These are phyloP conservation scores for Colletotrichum noveboracense DNA, from an alignment of 2,329 filamentous ascomycete genomes.

Conservation along the genomic window DNA sequence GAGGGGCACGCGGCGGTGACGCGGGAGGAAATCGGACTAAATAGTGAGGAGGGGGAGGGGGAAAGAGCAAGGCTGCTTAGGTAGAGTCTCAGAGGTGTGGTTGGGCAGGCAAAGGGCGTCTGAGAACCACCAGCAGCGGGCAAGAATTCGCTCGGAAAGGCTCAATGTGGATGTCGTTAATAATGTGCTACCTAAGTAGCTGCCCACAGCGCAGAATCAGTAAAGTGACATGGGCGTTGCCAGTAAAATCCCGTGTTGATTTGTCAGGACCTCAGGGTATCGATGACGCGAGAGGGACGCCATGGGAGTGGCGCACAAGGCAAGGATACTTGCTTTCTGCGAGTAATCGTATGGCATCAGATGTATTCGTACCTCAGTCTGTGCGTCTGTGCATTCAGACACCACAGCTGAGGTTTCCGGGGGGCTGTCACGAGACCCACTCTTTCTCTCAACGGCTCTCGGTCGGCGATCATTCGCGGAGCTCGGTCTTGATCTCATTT, in stretches of 20 bases:
- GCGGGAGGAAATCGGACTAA: slow-evolving; percentile 8
- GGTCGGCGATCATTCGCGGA: not conserved
- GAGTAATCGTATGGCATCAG: rapidly evolving
- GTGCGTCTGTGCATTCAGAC: not conserved
- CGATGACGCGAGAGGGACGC: slow-evolving; percentile 8
- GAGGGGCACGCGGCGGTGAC: not conserved
- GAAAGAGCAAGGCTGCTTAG: not conserved
- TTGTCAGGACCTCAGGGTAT: slow-evolving; percentile 13
- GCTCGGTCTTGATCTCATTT: not conserved
- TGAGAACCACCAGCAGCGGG: not conserved
- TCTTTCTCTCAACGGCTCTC: not conserved
- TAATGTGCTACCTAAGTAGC: not conserved
- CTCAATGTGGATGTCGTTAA: not conserved
- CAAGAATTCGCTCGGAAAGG: not conserved
- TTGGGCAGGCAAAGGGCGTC: slow-evolving; percentile 5
- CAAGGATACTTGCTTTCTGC: not conserved
- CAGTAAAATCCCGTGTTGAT: not conserved
- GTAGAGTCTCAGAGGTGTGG: not conserved
- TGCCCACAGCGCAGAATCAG: not conserved
- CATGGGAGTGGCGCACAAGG: not conserved
- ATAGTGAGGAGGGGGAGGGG: not conserved
- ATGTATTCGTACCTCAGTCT: not conserved
- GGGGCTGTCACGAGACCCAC: not conserved
- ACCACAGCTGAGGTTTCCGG: not conserved
- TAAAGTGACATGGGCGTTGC: slow-evolving; percentile 4